These are phyloP conservation scores for Heterobasidion irregulare DNA, from an alignment of 1,284 basidiomycete genomes.

Conservation along the genomic window DNA sequence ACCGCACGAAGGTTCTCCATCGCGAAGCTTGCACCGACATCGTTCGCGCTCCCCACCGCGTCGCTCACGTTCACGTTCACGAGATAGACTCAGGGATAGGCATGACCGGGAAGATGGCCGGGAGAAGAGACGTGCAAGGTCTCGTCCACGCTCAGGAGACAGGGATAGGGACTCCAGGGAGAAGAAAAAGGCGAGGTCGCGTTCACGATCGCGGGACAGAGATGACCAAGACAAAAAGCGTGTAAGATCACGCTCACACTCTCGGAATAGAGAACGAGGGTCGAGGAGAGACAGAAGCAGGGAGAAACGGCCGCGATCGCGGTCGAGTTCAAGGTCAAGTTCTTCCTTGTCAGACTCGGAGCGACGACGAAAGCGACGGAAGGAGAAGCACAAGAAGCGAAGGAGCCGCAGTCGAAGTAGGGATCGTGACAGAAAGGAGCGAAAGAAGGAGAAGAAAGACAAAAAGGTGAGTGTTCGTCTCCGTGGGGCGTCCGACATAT, in stretches of 20 bases:
- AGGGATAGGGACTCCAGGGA: background rate
- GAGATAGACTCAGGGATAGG: background rate
- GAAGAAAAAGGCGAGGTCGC: conserved; percentile 1
- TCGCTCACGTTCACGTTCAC: conserved; percentile 9
- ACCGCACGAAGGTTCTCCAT: background rate
- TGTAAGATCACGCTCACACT: conserved; percentile 16
- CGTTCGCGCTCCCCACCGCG: background rate
- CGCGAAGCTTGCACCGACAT: conserved; percentile 11
- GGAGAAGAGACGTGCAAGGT: background rate
- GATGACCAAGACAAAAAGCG: background rate
- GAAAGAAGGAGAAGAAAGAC: conserved; percentile 58
- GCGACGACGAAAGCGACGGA: conserved; percentile 29
- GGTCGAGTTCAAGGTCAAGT: conserved; percentile 19
- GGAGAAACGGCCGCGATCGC: conserved; percentile 11
- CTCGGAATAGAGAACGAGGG: conserved; percentile 24
- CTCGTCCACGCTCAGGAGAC: background rate
- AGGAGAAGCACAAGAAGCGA: conserved; percentile 32
- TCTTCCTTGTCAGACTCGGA: conserved; percentile 23
- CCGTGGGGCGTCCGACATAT: background rate
- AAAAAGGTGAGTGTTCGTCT: conserved; percentile 40
- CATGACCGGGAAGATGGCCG: background rate
- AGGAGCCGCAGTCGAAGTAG: conserved; percentile 26
- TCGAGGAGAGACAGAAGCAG: background rate
- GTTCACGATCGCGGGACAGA: background rate
- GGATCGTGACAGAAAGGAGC: conserved; percentile 26